Conservation (phyloP, 441 rosid genomes). For the Jatropha podagrica region DNA sequence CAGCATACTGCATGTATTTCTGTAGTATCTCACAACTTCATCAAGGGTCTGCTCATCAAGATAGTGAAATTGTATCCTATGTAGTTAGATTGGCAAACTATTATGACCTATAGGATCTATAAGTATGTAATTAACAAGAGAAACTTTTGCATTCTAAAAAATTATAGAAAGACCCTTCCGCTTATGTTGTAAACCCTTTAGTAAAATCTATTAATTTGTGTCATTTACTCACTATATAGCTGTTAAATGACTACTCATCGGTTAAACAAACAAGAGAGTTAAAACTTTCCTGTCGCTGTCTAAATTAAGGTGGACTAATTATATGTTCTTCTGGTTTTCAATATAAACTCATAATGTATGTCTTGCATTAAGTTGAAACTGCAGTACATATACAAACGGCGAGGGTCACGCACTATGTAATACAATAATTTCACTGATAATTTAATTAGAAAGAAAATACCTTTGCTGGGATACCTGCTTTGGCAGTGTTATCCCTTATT, state of each 20-base stretch:
- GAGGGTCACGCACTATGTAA: neutral
- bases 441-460: conserved; percentile 29
- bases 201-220: neutral
- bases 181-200: neutral
- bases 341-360: neutral
- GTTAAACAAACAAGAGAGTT: neutral
- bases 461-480: conserved; percentile 59
- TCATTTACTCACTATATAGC: neutral
- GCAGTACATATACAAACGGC: neutral
- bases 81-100: neutral
- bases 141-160: neutral
- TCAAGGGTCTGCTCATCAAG: conserved; percentile 58
- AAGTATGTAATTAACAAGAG: neutral
- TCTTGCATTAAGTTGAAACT: conserved; percentile 1
- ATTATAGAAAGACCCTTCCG: neutral
- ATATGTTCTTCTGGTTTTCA: neutral
- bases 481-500: conserved; percentile 46
- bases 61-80: neutral
- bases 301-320: neutral
- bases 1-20: conserved; percentile 51
- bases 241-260: neutral
- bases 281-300: neutral
- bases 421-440: neutral
- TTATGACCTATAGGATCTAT: neutral
- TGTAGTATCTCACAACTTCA: conserved; percentile 54